Evolutionary conservation across 495 filamentous ascomycete species (phyloP), one percentile per base, ranked within the genome.

Genomic region (Letharia lupina): DNA sequence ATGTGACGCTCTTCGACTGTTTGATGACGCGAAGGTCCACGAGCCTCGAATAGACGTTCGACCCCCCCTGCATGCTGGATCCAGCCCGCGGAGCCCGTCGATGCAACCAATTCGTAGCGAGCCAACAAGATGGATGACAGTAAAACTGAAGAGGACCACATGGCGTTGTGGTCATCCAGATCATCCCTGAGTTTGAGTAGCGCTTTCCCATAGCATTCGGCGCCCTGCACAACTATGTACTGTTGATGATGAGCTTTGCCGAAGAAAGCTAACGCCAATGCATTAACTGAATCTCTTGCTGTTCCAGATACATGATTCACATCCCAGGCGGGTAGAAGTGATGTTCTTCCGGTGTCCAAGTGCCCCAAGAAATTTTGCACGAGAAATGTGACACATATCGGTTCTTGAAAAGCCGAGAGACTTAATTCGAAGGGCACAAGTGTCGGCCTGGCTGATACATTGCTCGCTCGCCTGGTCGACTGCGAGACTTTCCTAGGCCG

Each of bases 181-280:
- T 63, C 61, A 15, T 44, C 23, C 39, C 50, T 45, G 40, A 67
- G 23, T 35, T 67, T 67, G 28, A 12, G 10, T 11, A 67, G 39
- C 20, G 65, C 65, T 18, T 63, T 63, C 6, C 60, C 65, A 4
- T 67, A 67, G 28, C 65, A 63, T 28, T 41, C 23, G 50, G 65
- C 60, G 16, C 60, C 61, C 15, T 62, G 60, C 4, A 50, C 18
- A 50, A 60, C 56, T 4, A 67, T 63, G 2, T 50, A 16, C 5
- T 47, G 37, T 58, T 63, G 60, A 13, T 44, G 65, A 44, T 67
- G 60, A 13, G 62, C 35, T 42, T 61, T 60, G 44, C 65, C 65
- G 44, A 41, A 67, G 18, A 67, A 63, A 13, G 65, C 65, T 52
- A 63, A 58, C 15, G 60, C 65, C 35, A 67, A 63, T 45, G 65